Percentiles rank a stretch among this genome's conserved stretches.
phyloP scores from a whole-genome alignment of 1,139 yeast genomes.

The Saccharomyces hybrid region DNA sequence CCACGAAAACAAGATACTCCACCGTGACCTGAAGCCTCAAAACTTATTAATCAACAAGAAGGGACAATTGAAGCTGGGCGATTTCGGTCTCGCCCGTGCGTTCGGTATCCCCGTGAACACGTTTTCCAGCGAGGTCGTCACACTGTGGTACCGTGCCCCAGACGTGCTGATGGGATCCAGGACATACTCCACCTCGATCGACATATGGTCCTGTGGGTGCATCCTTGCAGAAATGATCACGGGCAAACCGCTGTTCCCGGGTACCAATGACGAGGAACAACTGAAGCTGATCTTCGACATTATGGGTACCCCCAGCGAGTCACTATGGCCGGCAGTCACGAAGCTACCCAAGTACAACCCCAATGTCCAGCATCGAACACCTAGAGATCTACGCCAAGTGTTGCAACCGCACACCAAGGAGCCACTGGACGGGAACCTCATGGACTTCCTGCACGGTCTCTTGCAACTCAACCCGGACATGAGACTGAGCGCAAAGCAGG shows the following conservation, averaged over 20 bases:
- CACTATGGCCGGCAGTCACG: conserved; percentile 92
- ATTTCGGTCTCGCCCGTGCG: conserved; percentile 94
- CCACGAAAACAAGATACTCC: conserved; percentile 89
- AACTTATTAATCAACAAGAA: conserved; percentile 78
- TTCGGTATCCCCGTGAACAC: conserved; percentile 98
- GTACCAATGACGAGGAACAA: conserved; percentile 93
- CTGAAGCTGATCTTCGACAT: conserved; percentile 76
- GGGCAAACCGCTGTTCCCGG: conserved; percentile 95
- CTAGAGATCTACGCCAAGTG: conserved; percentile 71
- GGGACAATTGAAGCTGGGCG: conserved; percentile 92
- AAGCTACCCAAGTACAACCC: conserved; percentile 77
- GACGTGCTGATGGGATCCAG: conserved; percentile 93
- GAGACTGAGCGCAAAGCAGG: conserved; percentile 84
- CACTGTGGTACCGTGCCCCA: conserved; percentile 97
- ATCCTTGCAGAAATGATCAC: conserved; percentile 97
- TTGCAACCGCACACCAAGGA: conserved; percentile 47
- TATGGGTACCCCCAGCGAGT: conserved; percentile 95
- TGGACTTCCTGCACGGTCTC: conserved; percentile 67
- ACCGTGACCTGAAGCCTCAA: conserved; percentile 94
- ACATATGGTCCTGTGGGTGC: conserved; percentile 94
- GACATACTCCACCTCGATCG: conserved; percentile 91
- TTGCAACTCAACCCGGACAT: conserved; percentile 90
- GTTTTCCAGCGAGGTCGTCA: conserved; percentile 93
- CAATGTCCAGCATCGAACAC: conserved; percentile 81
- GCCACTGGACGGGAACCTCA: conserved; percentile 66